Evolutionary conservation across 2,329 filamentous ascomycete genomes (phyloP).

Genomic region (Coniella lustricola): DNA sequence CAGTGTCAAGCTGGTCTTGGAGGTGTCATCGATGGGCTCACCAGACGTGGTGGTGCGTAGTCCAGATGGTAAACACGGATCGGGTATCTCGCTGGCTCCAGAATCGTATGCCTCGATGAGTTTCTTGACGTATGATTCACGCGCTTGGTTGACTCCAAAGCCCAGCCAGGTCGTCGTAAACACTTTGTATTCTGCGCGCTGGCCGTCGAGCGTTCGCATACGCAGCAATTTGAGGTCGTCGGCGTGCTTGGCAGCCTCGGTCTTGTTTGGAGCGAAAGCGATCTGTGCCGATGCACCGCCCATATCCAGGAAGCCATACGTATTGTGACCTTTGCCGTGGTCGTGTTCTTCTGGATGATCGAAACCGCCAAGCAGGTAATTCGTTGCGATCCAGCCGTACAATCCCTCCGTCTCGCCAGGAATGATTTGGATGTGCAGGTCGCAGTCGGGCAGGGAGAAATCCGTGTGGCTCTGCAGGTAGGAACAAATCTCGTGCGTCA

Average conservation of each 20-base stretch:
- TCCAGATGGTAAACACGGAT: conserved; percentile 82
- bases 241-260: conserved; percentile 82
- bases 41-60: conserved; percentile 70
- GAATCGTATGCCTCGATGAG: conserved; percentile 60
- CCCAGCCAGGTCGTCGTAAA: conserved; percentile 97
- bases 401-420: conserved; percentile 90
- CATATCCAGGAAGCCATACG: conserved; percentile 98
- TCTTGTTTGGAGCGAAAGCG: conserved; percentile 89
- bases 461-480: conserved; percentile 71
- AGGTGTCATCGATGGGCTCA: conserved; percentile 36
- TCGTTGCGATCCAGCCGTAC: conserved; percentile 96
- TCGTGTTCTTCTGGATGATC: conserved; percentile 66
- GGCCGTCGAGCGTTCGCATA: conserved; percentile 75
- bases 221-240: conserved; percentile 83
- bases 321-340: conserved; percentile 84
- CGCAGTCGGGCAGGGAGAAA: conserved; percentile 87
- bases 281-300: conserved; percentile 96
- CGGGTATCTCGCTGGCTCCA: conserved; percentile 63
- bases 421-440: conserved; percentile 85
- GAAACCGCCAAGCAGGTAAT: conserved; percentile 89
- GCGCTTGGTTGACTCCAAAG: conserved; percentile 92
- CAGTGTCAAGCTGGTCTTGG: conserved; percentile 41
- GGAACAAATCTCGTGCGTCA: conserved; percentile 73
- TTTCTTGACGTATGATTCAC: conserved; percentile 72
- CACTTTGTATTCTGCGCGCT: conserved; percentile 71